Evolutionary conservation across 73 alveolate genomes (phyloP), one percentile per base, ranked within the genome.

Genomic region (Paramecium sexaurelia): DNA sequence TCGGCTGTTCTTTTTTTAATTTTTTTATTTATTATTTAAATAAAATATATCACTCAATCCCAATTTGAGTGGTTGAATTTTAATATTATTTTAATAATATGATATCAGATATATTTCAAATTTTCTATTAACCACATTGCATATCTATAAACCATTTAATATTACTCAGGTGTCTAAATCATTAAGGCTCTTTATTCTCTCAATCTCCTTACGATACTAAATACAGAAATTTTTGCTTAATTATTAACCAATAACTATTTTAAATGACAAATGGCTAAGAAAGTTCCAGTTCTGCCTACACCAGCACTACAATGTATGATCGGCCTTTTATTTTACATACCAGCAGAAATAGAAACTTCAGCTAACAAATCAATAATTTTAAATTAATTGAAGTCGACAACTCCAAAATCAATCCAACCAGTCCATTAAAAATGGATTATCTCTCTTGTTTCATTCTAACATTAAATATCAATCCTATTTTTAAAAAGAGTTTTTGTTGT

Each of bases 301-400:
- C 99, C 99, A 7, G 99, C 99, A 85, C 97, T 90, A 92, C 99
- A 97, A 91, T 97, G 99, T 11, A 97, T 93, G 33, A 97, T 95
- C n/a, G 90, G 90, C 40, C 95, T 96, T 32, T 92, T 92, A 29
- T 83, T 43, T 15, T 92, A 24, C n/a, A 24, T 9, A 19, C 39
- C 68, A 22, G 75, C 43, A 2, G 22, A 39, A 20, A 71, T 41
- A 6, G 84, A 45, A n/a, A 40, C 73, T 22, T 66, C 78, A 55
- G 95, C 91, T 39, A 97, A 92, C 75, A 93, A 45, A 9, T 92
- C 92, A 32, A 97, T 57, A 66, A 89, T 85, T 67, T 94, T 73
- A 92, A 86, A 71, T 71, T 19, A 94, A 7, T 86, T 37, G 39
- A 78, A 93, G 24, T 89, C 96, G 13, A 98, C 98, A 35, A 95